Evolutionary conservation across 2,329 filamentous ascomycete genomes (phyloP), one percentile per base, ranked within the genome.

Genomic region (Teratosphaeria viscida): DNA sequence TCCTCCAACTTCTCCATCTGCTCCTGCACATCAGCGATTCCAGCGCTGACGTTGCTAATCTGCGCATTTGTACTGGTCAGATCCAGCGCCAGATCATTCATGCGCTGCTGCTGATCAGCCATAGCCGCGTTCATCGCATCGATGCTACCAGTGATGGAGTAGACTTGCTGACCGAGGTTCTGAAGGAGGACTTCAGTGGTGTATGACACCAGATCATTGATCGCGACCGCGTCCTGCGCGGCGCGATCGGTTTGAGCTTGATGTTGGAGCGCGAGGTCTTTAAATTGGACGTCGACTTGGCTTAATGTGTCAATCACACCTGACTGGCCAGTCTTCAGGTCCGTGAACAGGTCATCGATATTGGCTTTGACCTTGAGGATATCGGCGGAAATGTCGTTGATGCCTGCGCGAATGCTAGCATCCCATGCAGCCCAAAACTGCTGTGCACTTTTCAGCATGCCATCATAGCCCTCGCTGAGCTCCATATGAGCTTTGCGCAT

Each of bases 401-500:
- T 53, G 29, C 32, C 52, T 19, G 34, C 57, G 12, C 39, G 23
- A 23, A 59, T 16, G 16, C 32, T 19, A 14, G 56, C 26, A 23
- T 53, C n/a, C 35, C 54, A 52, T 7, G 56, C 59, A 19, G 59
- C 56, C 61, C 59, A 61, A 32, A 60, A 57, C n/a, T 54, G 39
- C 19, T 29, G 14, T 2, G 54, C 32, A 6, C 32, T 32, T 23
- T 61, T 54, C n/a, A 23, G 60, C 49, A 34, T 34, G 19, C 63
- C 61, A 35, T 62, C 57, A 26, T 64, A 60, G 29, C 62, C 59
- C 23, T 60, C 8, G 23, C 57, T 54, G 12, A 66, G 55, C 10
- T 67, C 60, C 26, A 60, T 19, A 35, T 63, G 57, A 32, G 64
- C 64, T 27, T 63, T 34, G 23, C 58, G 62, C 52, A 64, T 60